phyloP scores from a whole-genome alignment of 768 basidiomycete genomes.

The Candolleomyces efflorescens region DNA sequence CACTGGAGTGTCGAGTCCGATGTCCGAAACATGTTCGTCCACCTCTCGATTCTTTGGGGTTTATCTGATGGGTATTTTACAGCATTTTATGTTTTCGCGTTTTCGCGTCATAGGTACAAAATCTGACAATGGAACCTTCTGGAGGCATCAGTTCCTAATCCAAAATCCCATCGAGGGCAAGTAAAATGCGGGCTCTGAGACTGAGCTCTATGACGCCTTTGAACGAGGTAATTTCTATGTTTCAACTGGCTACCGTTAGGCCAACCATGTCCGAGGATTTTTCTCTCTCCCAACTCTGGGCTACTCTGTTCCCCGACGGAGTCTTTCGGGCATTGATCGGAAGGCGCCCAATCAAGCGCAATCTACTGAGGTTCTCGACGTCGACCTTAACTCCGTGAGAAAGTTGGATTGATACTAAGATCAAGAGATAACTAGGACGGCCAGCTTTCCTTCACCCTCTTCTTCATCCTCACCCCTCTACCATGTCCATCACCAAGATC shows the following conservation, averaged over 20 bases:
- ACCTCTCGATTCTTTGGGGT: neutral
- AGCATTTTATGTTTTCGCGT: constrained; percentile 4
- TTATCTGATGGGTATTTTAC: constrained; percentile 4
- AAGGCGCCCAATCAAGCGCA: neutral
- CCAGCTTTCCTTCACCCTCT: constrained; percentile 11
- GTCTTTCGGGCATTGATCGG: constrained; percentile 19
- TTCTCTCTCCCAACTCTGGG: no score
- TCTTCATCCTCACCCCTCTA: constrained; percentile 24
- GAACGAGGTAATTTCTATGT: no score
- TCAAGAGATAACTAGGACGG: constrained; percentile 31
- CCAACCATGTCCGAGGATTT: neutral
- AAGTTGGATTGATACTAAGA: constrained; percentile 30
- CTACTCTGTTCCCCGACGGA: neutral
- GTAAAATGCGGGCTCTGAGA: neutral
- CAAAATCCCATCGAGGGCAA: neutral
- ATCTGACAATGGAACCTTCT: constrained; percentile 4
- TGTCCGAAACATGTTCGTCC: neutral
- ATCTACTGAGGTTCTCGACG: neutral
- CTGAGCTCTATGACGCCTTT: no score
- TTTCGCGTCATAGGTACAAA: neutral
- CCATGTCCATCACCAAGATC: constrained; percentile 91
- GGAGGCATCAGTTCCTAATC: neutral
- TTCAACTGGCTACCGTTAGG: no score
- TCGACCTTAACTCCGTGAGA: constrained; percentile 29
- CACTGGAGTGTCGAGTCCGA: neutral